Evolutionary conservation across 2,329 filamentous ascomycete genomes (phyloP), one percentile per base, ranked within the genome.

Genomic region (Blastomyces percursus): DNA sequence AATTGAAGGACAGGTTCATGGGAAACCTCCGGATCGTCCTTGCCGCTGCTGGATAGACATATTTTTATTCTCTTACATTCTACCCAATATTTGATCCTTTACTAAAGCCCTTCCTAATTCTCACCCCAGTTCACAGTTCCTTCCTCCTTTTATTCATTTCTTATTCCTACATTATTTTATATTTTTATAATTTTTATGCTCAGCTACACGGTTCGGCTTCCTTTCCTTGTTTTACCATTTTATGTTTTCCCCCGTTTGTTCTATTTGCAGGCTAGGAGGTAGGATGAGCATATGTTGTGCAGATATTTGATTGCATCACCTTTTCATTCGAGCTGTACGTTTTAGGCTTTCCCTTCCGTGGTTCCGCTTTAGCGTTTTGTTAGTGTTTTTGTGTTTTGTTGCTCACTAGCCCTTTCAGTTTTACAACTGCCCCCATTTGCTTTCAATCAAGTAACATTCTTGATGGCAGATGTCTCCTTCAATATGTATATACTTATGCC

Each of bases 11-110:
- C 30, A 62, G 50, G 35, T 60, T 65, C 24, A 54, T 54, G 52
- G 62, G 59, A 44, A 64, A 62, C 52, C 40, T 65, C n/a, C 64
- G 59, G 51, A 57, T 62, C 56, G 62, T 64, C 19, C 62, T 65
- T 44, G 44, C 61, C 7, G 62, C 62, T 35, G 64, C 64, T 27
- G 56, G 24, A 57, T 51, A 46, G 19, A 44, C 12, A 27, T 21
- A 27, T 21, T 2, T 40, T 54, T 52, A 5, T 60, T 51, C 21
- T 60, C 35, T 35, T 44, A n/a, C 27, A 27, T 60, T 46, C 44
- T n/a, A 16, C 2, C 38, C 30, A 21, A 30, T 44, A 1, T 30
- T 44, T 58, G 19, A 42, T 44, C 14, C 27, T 57, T 57, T 38
- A n/a, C 50, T 9, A 9, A 19, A 52, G 27, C 21, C 4, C 24